Evolutionary conservation across 164 flowering plant genomes (phyloP), one percentile per base, ranked within the genome.

Genomic region (Paratinospora sagittata): DNA sequence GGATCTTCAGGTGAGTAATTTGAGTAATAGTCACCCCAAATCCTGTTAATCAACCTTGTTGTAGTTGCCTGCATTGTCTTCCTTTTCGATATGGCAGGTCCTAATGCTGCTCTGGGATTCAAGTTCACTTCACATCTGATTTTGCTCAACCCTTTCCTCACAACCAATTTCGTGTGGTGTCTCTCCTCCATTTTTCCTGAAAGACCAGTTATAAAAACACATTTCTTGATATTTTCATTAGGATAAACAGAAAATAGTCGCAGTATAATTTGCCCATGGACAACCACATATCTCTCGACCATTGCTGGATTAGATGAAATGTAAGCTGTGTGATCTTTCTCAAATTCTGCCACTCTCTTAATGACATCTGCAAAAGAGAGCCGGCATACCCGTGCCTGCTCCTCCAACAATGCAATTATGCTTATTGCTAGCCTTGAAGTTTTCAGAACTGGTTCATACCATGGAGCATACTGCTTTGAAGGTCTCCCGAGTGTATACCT

Each of bases 401-500:
- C 90, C 75, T 87, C 85, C 70, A 91, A 72, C 78, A 88, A 70
- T 23, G 86, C 84, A 58, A 91, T 90, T n/a, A 87, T 88, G 73
- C 85, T 73, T 47, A 86, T 85, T n/a, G 89, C 95, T 75, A 91
- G 77, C 66, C 81, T 80, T 9, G 90, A 90, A 27, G 93, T 90
- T 81, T 84, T 90, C 21, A 86, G 73, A 27, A 91, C 90, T 37
- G 91, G 77, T 70, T 86, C 83, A 80, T 87, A 91, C 99, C 99
- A 95, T 24, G 92, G 86, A 71, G 88, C 86, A 84, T 92, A 95
- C 75, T 90, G 96, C 74, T 91, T 90, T 72, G 99, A 92, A 61
- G 99, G 99, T 78, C 84, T 88, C 19, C 97, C 99, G 73, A 95
- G 97, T 70, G 98, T 83, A 73, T 94, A 93, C 98, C 98, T 93